Conservation (phyloP, 1,284 basidiomycete species). For the Ustilago sp. region DNA sequence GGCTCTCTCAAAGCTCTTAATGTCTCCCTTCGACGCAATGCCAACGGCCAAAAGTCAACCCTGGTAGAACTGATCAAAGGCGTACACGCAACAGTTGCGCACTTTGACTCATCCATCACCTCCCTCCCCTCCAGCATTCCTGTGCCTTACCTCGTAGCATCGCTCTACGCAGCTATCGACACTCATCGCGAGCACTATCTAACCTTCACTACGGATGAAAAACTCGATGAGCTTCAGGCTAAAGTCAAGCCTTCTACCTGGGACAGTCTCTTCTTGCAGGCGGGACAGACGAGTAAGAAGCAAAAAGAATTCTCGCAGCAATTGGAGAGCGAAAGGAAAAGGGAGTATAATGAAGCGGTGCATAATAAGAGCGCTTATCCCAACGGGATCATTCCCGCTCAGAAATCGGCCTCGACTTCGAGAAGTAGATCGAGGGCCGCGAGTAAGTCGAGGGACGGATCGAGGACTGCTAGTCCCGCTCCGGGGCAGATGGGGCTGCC, state of each 20-base stretch:
- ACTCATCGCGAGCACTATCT: conserved; percentile 55
- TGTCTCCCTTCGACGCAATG: conserved; percentile 30
- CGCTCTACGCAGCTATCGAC: conserved; percentile 42
- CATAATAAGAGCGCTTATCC: conserved; percentile 40
- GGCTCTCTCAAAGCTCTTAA: conserved; percentile 44
- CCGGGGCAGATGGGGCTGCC: conserved; percentile 5
- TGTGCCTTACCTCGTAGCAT: conserved; percentile 39
- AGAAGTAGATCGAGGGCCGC: conserved; percentile 2
- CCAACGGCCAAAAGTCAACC: conserved; percentile 34
- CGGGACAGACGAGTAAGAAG: conserved; percentile 47
- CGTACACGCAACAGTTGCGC: conserved; percentile 36
- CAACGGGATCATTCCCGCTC: conserved; percentile 38
- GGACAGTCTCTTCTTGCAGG: conserved; percentile 49
- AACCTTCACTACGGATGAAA: conserved; percentile 80
- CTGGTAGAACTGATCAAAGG: conserved; percentile 45
- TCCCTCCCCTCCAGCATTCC: conserved; percentile 17
- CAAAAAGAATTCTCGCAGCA: conserved; percentile 49
- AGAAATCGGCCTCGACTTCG: conserved; percentile 16
- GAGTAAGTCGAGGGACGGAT: conserved; percentile 13
- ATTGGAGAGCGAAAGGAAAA: conserved; percentile 32
- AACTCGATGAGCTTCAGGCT: conserved; percentile 75
- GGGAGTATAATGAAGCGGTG: conserved; percentile 43
- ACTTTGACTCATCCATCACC: conserved; percentile 35
- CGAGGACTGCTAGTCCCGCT: conserved; percentile 33
- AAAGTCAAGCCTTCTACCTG: conserved; percentile 57